Conservation (phyloP, 2,329 filamentous ascomycete species). For the Fusarium mangiferae region DNA sequence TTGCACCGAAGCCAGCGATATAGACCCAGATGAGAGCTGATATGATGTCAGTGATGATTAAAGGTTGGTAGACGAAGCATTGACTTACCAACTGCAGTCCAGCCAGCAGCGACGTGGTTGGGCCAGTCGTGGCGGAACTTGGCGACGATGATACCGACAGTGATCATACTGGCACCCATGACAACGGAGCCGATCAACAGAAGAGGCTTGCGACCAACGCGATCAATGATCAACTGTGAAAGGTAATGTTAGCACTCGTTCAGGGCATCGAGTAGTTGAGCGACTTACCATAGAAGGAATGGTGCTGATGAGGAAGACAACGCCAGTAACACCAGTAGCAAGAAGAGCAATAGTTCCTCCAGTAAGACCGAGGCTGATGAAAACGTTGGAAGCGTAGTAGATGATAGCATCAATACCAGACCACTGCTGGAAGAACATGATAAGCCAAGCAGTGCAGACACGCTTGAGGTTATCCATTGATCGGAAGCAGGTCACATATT, state of each 20-base stretch:
- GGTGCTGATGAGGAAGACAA: slow-evolving; percentile 68
- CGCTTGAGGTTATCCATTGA: slow-evolving; percentile 66
- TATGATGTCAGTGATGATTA: accelerated
- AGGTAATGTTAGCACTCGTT: background rate
- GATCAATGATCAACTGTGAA: slow-evolving; percentile 49
- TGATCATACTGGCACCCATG: slow-evolving; percentile 46
- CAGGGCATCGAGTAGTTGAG: accelerated
- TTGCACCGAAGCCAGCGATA: slow-evolving; percentile 59
- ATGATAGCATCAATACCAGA: slow-evolving; percentile 50
- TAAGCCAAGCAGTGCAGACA: slow-evolving; percentile 71
- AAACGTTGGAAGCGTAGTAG: slow-evolving; percentile 65
- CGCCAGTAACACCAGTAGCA: slow-evolving; percentile 76
- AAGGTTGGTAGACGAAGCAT: accelerated
- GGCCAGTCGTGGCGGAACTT: slow-evolving; percentile 42
- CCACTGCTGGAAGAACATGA: slow-evolving; percentile 69
- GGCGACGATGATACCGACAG: slow-evolving; percentile 33
- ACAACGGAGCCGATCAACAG: slow-evolving; percentile 51
- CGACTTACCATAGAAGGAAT: slow-evolving; percentile 45
- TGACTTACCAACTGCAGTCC: slow-evolving; percentile 47
- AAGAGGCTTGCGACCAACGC: slow-evolving; percentile 54
- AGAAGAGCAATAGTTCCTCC: slow-evolving; percentile 70
- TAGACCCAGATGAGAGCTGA: slow-evolving; percentile 55
- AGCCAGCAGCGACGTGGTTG: slow-evolving; percentile 50
- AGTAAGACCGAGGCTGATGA: slow-evolving; percentile 70
- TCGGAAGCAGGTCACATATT: slow-evolving; percentile 53